These are phyloP conservation scores for Arxiozyma heterogenica DNA, from an alignment of 1,139 yeast genomes.

Conservation along the genomic window DNA sequence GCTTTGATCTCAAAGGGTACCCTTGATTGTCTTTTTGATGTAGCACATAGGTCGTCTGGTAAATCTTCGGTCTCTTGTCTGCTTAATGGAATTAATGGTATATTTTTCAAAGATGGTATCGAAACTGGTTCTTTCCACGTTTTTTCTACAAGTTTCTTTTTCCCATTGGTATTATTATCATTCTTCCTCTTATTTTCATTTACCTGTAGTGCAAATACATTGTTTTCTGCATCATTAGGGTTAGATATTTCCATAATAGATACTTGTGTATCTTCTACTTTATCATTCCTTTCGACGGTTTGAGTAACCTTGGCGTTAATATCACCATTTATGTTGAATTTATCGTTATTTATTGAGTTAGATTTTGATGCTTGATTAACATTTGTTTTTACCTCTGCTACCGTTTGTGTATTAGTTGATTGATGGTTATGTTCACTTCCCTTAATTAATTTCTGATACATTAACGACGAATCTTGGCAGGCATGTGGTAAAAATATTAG, in stretches of 20 bases:
- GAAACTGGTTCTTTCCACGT: conserved; percentile 7
- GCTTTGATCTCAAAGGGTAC: conserved; percentile 30
- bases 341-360: neutral
- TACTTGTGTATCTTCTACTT: neutral
- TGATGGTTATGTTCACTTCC: neutral
- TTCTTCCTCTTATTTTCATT: neutral
- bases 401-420: neutral
- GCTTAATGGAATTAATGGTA: conserved; percentile 10
- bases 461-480: conserved; percentile 17
- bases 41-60: conserved; percentile 25
- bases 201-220: neutral
- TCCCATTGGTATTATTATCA: neutral
- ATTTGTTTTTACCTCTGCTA: no score
- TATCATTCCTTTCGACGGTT: neutral
- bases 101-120: conserved; percentile 7
- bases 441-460: conserved; percentile 13
- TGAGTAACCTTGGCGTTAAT: neutral
- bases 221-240: neutral
- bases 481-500: conserved; percentile 20
- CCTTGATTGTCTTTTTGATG: conserved; percentile 17
- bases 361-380: neutral
- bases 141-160: neutral
- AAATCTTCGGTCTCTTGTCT: conserved; percentile 30
- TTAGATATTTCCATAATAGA: neutral
- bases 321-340: neutral